These are phyloP conservation scores for Stenocarpella maydis DNA, from an alignment of 2,329 filamentous ascomycete genomes.

Conservation along the genomic window DNA sequence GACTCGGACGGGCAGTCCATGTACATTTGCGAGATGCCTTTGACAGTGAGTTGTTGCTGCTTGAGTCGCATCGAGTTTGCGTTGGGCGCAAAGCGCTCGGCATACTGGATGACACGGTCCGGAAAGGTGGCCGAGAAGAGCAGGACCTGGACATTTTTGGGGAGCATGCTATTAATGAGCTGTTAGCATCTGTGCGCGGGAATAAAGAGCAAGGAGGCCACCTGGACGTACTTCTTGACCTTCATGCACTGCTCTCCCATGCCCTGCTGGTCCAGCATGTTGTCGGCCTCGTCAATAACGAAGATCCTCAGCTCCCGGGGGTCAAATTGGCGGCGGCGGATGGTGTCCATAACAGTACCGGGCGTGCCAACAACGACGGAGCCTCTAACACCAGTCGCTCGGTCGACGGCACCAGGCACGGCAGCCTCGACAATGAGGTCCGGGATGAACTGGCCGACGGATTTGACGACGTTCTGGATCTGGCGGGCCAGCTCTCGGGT, in stretches of 20 bases:
- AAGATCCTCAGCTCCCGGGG: slow-evolving; percentile 77
- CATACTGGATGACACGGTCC: slow-evolving; percentile 83
- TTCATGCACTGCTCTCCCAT: slow-evolving; percentile 94
- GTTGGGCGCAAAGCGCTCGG: slow-evolving; percentile 82
- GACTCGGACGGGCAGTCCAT: slow-evolving; percentile 87
- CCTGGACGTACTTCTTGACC: slow-evolving; percentile 77
- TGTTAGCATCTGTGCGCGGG: neutral
- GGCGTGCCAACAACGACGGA: slow-evolving; percentile 93
- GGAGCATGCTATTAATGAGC: slow-evolving; percentile 67
- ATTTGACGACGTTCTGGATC: slow-evolving; percentile 84
- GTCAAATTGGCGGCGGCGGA: slow-evolving; percentile 80
- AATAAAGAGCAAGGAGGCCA: neutral
- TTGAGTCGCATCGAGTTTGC: slow-evolving; percentile 88
- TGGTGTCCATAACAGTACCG: slow-evolving; percentile 88
- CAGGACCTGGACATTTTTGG: slow-evolving; percentile 80
- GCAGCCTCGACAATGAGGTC: slow-evolving; percentile 81
- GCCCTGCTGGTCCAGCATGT: slow-evolving; percentile 97
- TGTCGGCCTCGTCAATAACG: slow-evolving; percentile 96
- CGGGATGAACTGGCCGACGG: slow-evolving; percentile 85
- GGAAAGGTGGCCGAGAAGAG: slow-evolving; percentile 97
- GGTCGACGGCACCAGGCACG: slow-evolving; percentile 78
- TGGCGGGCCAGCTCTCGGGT: slow-evolving; percentile 95
- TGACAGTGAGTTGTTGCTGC: slow-evolving; percentile 91
- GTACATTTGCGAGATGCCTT: slow-evolving; percentile 97
- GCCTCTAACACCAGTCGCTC: slow-evolving; percentile 73